A percentile compares a stretch with the other conserved stretches of the same genome.
Evolutionary conservation across 495 filamentous ascomycete genomes (phyloP).

Genomic region (Penicillium mononematosum): DNA sequence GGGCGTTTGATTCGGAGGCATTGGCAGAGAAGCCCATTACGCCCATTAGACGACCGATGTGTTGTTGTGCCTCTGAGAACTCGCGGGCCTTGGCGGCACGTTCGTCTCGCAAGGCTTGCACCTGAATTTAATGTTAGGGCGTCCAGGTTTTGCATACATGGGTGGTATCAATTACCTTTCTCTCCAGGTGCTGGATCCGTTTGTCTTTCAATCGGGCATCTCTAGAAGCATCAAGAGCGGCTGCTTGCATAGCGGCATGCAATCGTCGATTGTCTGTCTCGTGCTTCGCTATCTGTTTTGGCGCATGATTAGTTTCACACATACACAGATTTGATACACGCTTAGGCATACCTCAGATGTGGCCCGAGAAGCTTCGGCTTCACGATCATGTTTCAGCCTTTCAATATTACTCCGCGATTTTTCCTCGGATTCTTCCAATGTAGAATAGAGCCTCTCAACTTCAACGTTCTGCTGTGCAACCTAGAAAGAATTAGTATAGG

Average conservation of each 20-base stretch:
- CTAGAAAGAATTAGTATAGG: constrained; percentile 19
- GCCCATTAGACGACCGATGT: constrained; percentile 46
- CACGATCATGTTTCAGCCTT: constrained; percentile 17
- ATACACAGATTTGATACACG: not conserved
- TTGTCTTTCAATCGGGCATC: constrained; percentile 39
- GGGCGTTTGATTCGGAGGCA: constrained; percentile 17
- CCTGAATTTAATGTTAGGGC: constrained; percentile 19
- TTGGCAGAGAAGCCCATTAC: constrained; percentile 46
- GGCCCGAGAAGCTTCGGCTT: constrained; percentile 19
- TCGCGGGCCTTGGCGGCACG: constrained; percentile 46
- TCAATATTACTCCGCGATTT: constrained; percentile 23
- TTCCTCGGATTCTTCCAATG: constrained; percentile 25
- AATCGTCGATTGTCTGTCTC: constrained; percentile 29
- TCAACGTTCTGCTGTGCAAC: constrained; percentile 24
- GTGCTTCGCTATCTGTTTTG: constrained; percentile 23
- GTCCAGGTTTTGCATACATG: not conserved
- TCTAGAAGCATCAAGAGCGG: constrained; percentile 26
- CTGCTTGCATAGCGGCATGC: constrained; percentile 28
- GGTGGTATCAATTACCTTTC: constrained; percentile 31
- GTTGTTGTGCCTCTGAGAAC: constrained; percentile 50
- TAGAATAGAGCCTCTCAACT: constrained; percentile 21
- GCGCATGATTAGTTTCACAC: not conserved
- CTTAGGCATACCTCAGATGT: constrained; percentile 25
- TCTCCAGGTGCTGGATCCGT: constrained; percentile 39
- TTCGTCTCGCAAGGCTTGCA: constrained; percentile 42